These are phyloP conservation scores for Paratinospora sagittata DNA, from an alignment of 164 flowering plant species.

Conservation along the genomic window DNA sequence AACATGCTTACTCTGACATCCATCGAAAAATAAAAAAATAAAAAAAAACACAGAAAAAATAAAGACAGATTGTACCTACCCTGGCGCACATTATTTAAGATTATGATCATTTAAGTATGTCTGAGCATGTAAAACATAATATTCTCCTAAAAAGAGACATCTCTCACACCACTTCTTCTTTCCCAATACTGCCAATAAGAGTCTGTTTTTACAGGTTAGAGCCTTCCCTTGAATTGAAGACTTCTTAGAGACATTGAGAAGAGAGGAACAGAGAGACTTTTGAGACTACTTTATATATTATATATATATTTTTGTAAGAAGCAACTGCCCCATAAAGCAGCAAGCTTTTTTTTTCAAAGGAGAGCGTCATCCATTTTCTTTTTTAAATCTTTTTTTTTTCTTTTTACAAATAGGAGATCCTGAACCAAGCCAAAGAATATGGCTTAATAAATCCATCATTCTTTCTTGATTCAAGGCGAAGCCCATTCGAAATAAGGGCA, in stretches of 20 bases:
- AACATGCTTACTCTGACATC: conserved; percentile 5
- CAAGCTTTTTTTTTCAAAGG: conserved; percentile 15
- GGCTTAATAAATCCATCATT: background rate
- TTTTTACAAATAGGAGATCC: conserved; percentile 13
- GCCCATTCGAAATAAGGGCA: conserved; percentile 86
- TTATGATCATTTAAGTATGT: conserved; percentile 26
- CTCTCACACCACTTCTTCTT: conserved; percentile 14
- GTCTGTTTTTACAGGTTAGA: conserved; percentile 41
- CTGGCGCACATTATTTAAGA: conserved; percentile 24
- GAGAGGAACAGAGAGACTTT: background rate
- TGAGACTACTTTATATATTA: background rate
- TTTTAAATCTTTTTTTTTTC: conserved; percentile 9
- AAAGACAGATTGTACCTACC: conserved; percentile 7
- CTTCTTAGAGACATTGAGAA: conserved; percentile 6
- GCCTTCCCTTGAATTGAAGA: conserved; percentile 11
- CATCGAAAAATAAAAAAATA: conserved; percentile 6
- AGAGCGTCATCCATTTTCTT: conserved; percentile 8
- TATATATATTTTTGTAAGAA: conserved; percentile 15
- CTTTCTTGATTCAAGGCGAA: conserved; percentile 26
- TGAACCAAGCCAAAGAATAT: conserved; percentile 10
- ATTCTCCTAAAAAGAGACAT: conserved; percentile 17
- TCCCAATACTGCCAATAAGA: conserved; percentile 24
- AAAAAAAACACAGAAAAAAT: background rate
- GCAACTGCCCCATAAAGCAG: conserved; percentile 18
- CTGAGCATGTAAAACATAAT: conserved; percentile 23